Percentiles rank a stretch among this genome's conserved stretches.
phyloP scores from a whole-genome alignment of 2,329 filamentous ascomycete genomes.

The Neofusicoccum umdonicola region DNA sequence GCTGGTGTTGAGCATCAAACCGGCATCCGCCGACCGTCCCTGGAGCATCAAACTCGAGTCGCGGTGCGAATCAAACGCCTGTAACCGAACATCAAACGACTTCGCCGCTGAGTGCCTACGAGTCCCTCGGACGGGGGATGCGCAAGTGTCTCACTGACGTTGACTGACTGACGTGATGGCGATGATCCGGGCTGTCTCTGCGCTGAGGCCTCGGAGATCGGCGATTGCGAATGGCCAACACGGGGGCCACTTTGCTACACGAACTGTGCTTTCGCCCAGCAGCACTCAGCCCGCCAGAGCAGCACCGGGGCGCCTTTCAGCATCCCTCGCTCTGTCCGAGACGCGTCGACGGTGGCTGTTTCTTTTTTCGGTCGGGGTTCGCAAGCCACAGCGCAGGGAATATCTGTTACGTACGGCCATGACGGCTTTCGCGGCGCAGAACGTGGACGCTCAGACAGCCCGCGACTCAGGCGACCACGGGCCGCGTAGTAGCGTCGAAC shows the following conservation, averaged over 20 bases:
- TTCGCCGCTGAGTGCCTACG: not conserved
- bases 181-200: not conserved
- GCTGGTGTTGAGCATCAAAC: conserved; percentile 4
- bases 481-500: conserved; percentile 8
- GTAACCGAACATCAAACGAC: not conserved
- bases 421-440: not conserved
- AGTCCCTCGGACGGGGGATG: not conserved
- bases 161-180: not conserved
- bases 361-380: not conserved
- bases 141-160: not conserved
- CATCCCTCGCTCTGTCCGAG: not conserved
- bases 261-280: not conserved
- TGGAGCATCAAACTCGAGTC: not conserved
- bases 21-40: not conserved
- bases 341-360: not conserved
- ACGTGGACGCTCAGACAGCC: not conserved
- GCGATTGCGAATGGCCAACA: not conserved
- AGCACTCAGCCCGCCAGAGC: not conserved
- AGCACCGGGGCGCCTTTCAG: not conserved
- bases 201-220: not conserved
- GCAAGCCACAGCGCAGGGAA: not conserved
- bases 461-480: conserved; percentile 7
- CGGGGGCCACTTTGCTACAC: not conserved
- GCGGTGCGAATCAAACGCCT: not conserved
- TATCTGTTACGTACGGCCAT: not conserved